These are phyloP conservation scores for Colletotrichum cereale DNA, from an alignment of 2,329 filamentous ascomycete species.

Conservation along the genomic window DNA sequence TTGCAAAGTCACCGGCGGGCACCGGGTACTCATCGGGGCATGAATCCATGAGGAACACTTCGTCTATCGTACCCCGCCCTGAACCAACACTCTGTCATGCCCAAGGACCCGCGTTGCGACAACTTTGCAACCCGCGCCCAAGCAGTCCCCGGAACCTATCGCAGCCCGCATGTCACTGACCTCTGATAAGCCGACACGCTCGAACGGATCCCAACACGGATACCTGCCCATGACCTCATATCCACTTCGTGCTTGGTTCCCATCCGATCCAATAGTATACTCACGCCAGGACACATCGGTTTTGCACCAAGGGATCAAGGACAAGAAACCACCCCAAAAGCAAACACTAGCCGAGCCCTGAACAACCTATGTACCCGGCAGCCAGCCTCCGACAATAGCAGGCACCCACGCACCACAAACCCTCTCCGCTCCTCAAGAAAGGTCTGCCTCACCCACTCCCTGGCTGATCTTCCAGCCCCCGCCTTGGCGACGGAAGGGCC, in stretches of 20 bases:
- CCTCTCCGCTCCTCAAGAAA: no score
- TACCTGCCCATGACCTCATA: not conserved
- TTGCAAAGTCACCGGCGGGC: not conserved
- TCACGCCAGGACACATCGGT: not conserved
- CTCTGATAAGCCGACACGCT: not conserved
- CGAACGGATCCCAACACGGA: not conserved
- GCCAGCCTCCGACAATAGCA: not conserved
- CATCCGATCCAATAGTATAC: not conserved
- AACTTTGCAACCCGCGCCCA: not conserved
- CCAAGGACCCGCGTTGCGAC: not conserved
- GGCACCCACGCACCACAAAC: not conserved
- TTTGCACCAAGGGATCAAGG: not conserved
- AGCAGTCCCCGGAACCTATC: not conserved
- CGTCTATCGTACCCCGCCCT: constrained; percentile 3
- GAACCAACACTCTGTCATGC: not conserved
- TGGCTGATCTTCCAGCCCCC: not conserved
- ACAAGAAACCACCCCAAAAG: not conserved
- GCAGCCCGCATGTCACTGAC: not conserved
- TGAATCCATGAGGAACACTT: not conserved
- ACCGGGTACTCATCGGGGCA: not conserved
- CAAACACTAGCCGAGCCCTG: not conserved
- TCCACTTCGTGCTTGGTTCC: constrained; percentile 1
- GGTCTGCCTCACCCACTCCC: not conserved
- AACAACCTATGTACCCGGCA: not conserved
- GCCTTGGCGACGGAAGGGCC: not conserved